Conservation (phyloP, 2,329 filamentous ascomycete species). For the Botrytis tulipae region DNA sequence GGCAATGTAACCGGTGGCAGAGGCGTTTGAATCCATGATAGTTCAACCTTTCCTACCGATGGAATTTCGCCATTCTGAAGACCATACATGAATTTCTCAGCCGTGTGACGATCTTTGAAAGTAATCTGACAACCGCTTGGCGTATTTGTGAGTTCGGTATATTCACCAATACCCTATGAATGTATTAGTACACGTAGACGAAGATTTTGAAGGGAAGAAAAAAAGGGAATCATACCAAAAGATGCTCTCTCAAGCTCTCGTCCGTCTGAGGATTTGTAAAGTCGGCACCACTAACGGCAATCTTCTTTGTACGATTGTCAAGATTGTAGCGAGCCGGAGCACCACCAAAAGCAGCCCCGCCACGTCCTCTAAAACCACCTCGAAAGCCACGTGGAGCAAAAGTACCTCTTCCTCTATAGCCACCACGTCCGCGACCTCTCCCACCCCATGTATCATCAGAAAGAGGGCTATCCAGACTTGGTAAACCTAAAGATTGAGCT, state of each 20-base stretch:
- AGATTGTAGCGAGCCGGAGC: slow-evolving; percentile 56
- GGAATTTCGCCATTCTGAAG: slow-evolving; percentile 58
- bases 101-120: slow-evolving; percentile 67
- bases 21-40: slow-evolving; percentile 56
- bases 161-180: slow-evolving; percentile 59
- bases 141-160: slow-evolving; percentile 54
- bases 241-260: slow-evolving; percentile 67
- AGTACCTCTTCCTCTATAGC: slow-evolving; percentile 37
- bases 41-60: slow-evolving; percentile 61
- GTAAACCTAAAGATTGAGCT: slow-evolving; percentile 62
- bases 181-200: slow-evolving; percentile 22
- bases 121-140: slow-evolving; percentile 52
- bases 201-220: slow-evolving; percentile 5
- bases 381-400: slow-evolving; percentile 42
- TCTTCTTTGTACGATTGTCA: slow-evolving; percentile 71
- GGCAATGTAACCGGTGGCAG: slow-evolving; percentile 31
- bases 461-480: slow-evolving; percentile 50
- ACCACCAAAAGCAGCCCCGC: slow-evolving; percentile 40
- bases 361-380: slow-evolving; percentile 49
- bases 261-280: slow-evolving; percentile 62
- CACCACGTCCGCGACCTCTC: slow-evolving; percentile 43
- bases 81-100: slow-evolving; percentile 65
- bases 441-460: slow-evolving; percentile 47
- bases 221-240: slow-evolving; percentile 54
- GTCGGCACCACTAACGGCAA: slow-evolving; percentile 63